Evolutionary conservation across 371 early-diverging fungal species (phyloP), one percentile per base, ranked within the genome.

Genomic region (Mucor lusitanicus): DNA sequence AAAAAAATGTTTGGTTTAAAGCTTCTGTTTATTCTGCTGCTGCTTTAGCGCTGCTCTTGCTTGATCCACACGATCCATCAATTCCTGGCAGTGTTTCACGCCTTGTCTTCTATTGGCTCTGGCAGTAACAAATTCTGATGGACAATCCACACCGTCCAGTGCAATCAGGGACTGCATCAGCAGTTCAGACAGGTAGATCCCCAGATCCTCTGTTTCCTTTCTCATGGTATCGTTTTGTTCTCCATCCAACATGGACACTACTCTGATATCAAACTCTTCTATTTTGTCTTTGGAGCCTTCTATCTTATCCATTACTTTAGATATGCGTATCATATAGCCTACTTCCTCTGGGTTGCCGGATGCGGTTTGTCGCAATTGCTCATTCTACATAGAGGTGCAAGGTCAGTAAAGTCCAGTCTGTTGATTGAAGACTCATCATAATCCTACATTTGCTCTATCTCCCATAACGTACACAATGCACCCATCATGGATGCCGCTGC

Each of bases 281-380:
- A 73, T 64, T 12, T 67, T 46, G 3, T 61, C 53, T 28, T 61
- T 66, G 15, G 64, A 63, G 3, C 44, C 42, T 3, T 69, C 48
- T 17, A 73, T 61, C 40, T 57, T 67, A 0, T 67, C 48, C 67
- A 69, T 69, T 6, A 67, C 59, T 39, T 72, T 64, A 6, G 76
- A 69, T 6, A 75, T 70, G 7, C 73, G 61, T 2, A 54, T 30
- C 40, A 69, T 61, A 21, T 67, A 67, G 1, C 76, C 76, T 5
- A 69, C 72, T 56, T 75, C 76, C 48, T 75, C 76, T 23, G 72
- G 69, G 25, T 75, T 75, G 56, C 72, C 72, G 23, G 76, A 72
- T 1, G 72, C 65, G 35, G 72, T 69, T 37, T 72, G 70, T 27
- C 42, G 55, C 19, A 67, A 17, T 53, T 69, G 64, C 35, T 69